Base-by-base conservation (phyloP, 257 asterid species). In the Jacaranda mimosifolia region DNA sequence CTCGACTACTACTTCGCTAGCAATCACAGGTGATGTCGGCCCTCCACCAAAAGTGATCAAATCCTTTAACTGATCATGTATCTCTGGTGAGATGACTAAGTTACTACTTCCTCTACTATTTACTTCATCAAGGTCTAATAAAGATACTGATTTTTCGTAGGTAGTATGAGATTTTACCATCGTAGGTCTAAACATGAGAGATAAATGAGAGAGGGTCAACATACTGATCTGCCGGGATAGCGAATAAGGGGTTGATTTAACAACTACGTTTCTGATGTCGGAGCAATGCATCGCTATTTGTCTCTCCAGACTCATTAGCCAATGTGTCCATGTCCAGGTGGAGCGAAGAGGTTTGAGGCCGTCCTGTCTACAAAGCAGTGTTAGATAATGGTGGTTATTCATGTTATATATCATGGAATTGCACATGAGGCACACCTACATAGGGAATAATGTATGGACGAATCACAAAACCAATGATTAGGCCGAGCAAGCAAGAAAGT, bases 221-320 rank as follows among this genome's bases (percentile, higher is more conserved):
- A 65, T 39, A 55, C 88, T 39, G 19, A 91, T 72, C 86, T 66
- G 81, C 48, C 26, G 74, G 66, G 67, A 71, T 35, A 82, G 79
- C 18, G 59, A 51, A 77, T 63, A 89, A 7, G 70, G 18, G 10
- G 84, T 57, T 48, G 91, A 82, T 64, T 88, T 88, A 94, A 85
- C 98, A 94, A 86, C 49, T 92, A 32, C 97, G 97, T 74, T 94
- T 94, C 77, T 87, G 86, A 88, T 79, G 84, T 65, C 98, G 88
- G 89, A 94, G 96, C 68, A 94, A 81, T 87, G 80, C 76, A 75
- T 90, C 98, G 15, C 74, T 79, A 73, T 71, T 85, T 45, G 93
- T 83, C 86, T 94, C 94, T 85, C 97, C 97, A 85, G 92, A 81
- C 79, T 89, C 91, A 74, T 92, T 89, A 85, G 96, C 94, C 79